A percentile compares a stretch with the other conserved stretches of the same genome.
Evolutionary conservation across 2,329 filamentous ascomycete species (phyloP).

Genomic region (Pseudogymnoascus sp.): DNA sequence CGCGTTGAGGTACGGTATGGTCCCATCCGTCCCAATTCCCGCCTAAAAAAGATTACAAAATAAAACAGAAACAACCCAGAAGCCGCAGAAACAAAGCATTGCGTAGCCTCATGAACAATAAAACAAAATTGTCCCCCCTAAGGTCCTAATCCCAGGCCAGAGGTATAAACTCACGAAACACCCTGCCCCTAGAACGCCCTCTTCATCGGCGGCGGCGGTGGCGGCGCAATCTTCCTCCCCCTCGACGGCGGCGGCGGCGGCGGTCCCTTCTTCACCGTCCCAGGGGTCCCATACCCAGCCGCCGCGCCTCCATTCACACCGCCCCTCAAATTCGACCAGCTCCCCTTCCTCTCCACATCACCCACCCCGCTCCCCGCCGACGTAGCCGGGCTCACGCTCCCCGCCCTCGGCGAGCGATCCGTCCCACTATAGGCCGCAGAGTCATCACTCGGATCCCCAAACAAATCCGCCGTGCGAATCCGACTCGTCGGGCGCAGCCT

Average conservation of each 20-base stretch:
- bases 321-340: constrained; percentile 24
- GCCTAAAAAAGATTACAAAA: neutral
- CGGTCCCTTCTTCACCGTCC: constrained; percentile 38
- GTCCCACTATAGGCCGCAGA: constrained; percentile 40
- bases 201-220: constrained; percentile 37
- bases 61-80: neutral
- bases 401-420: constrained; percentile 38
- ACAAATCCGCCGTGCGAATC: constrained; percentile 33
- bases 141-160: too few relatives aligned
- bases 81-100: neutral
- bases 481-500: constrained; percentile 26
- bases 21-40: neutral
- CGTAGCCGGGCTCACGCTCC: constrained; percentile 45
- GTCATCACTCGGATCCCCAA: constrained; percentile 42
- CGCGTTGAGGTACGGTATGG: neutral
- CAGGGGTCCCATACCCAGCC: constrained; percentile 25
- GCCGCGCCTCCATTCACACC: constrained; percentile 19
- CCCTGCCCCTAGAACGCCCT: neutral
- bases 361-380: constrained; percentile 40
- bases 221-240: constrained; percentile 58
- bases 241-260: constrained; percentile 55
- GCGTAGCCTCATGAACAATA: neutral
- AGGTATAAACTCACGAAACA: too few relatives aligned
- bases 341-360: constrained; percentile 39
- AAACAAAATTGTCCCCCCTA: neutral